phyloP scores from a whole-genome alignment of 2,329 filamentous ascomycete genomes.

The Fusarium nurragi region DNA sequence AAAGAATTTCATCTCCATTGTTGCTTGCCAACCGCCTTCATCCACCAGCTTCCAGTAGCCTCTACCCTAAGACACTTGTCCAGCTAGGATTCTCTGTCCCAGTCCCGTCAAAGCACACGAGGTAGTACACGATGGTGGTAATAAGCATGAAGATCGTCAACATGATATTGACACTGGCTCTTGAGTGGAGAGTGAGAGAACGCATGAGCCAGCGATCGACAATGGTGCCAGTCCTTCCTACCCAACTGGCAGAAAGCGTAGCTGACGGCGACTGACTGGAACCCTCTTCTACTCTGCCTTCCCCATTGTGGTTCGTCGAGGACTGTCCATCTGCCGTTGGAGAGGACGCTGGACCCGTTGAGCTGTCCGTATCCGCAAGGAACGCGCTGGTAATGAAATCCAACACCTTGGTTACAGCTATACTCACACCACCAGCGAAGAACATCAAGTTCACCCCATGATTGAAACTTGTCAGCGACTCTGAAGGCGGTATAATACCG shows the following conservation, averaged over 20 bases:
- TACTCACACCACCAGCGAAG: not conserved
- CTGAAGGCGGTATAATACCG: not conserved
- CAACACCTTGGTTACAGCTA: not conserved
- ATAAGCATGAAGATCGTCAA: slow-evolving; percentile 6
- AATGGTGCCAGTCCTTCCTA: not conserved
- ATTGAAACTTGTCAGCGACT: not conserved
- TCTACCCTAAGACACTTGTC: slow-evolving; percentile 8
- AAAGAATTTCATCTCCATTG: no score
- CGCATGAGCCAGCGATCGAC: not conserved
- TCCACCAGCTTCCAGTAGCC: no score
- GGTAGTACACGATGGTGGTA: slow-evolving; percentile 7
- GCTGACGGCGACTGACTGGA: rapidly evolving
- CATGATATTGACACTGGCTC: not conserved
- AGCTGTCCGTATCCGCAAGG: not conserved
- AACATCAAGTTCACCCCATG: not conserved
- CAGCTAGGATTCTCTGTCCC: not conserved
- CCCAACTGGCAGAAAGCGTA: rapidly evolving
- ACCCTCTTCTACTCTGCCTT: rapidly evolving
- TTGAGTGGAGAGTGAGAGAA: not conserved
- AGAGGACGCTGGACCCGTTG: no score
- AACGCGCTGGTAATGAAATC: not conserved
- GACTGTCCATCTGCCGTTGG: not conserved
- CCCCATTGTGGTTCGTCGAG: no score
- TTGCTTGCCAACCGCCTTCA: no score
- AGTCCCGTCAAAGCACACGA: slow-evolving; percentile 11